Percentiles rank a stretch among this genome's conserved stretches.
Evolutionary conservation across 2,329 filamentous ascomycete species (phyloP).

Genomic region (Nemania serpens): DNA sequence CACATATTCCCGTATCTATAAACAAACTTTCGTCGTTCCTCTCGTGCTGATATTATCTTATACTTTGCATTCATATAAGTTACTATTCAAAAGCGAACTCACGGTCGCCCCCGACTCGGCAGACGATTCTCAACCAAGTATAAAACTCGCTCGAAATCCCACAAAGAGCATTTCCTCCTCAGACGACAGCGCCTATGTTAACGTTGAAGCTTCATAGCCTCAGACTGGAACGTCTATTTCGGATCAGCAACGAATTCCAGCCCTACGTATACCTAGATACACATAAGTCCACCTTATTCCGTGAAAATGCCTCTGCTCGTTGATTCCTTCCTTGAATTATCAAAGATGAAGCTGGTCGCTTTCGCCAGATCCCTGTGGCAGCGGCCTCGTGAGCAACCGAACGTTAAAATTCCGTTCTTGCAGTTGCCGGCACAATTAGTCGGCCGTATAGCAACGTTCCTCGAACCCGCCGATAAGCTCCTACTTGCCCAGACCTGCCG

Average conservation of each 20-base stretch:
- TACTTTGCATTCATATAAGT: neutral
- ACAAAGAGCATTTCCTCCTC: neutral
- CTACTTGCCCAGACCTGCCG: conserved; percentile 7
- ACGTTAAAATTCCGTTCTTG: neutral
- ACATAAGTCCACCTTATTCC: neutral
- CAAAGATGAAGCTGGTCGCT: neutral
- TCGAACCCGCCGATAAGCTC: neutral
- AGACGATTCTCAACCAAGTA: neutral
- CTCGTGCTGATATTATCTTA: neutral
- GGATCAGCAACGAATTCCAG: neutral
- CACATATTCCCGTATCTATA: neutral
- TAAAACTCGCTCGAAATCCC: neutral
- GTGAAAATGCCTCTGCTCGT: neutral
- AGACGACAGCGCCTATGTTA: neutral
- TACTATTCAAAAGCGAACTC: neutral
- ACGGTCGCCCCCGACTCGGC: neutral
- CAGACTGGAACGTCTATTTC: neutral
- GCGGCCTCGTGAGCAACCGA: neutral
- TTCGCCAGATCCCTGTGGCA: neutral
- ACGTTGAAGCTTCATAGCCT: neutral
- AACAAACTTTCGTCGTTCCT: neutral
- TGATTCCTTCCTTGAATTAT: neutral
- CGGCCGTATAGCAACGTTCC: neutral
- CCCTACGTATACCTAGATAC: too few species aligned
- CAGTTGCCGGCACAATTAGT: neutral